Conservation (phyloP, 345 rosid genomes). For the Salix purpurea region DNA sequence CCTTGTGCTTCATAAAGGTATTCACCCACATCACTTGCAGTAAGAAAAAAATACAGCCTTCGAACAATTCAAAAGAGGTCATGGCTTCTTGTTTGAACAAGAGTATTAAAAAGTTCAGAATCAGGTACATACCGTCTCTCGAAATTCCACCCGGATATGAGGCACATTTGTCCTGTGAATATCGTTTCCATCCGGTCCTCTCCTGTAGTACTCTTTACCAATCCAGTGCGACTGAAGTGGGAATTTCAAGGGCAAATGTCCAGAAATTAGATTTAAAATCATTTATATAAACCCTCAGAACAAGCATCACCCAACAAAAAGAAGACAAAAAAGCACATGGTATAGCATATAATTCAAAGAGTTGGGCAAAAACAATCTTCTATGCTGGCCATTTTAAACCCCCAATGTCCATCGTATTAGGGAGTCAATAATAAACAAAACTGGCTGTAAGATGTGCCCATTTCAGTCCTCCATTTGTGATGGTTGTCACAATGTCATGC, state of each 20-base stretch:
- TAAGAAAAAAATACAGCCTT: neutral
- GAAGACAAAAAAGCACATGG: neutral
- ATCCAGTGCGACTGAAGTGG: slow-evolving; percentile 89
- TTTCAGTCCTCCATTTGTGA: neutral
- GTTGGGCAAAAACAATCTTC: neutral
- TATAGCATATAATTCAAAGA: neutral
- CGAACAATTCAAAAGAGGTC: neutral
- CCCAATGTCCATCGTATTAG: neutral
- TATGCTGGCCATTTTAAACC: neutral
- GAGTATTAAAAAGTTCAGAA: neutral
- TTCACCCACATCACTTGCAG: neutral
- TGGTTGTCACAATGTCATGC: neutral
- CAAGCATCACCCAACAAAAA: neutral
- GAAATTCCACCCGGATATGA: slow-evolving; percentile 90
- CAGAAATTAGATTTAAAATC: neutral
- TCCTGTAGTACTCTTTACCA: slow-evolving; percentile 81
- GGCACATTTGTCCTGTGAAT: slow-evolving; percentile 92
- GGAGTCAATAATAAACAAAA: neutral
- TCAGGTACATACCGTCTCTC: slow-evolving; percentile 56
- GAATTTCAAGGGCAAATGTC: neutral
- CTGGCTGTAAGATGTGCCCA: neutral
- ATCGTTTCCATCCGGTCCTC: slow-evolving; percentile 94
- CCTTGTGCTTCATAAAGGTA: neutral
- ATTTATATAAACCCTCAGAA: neutral
- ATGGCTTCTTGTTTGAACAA: neutral